Evolutionary conservation across 768 basidiomycete species (phyloP), one percentile per base, ranked within the genome.

Genomic region (Xerocomus brunneocitrinus): DNA sequence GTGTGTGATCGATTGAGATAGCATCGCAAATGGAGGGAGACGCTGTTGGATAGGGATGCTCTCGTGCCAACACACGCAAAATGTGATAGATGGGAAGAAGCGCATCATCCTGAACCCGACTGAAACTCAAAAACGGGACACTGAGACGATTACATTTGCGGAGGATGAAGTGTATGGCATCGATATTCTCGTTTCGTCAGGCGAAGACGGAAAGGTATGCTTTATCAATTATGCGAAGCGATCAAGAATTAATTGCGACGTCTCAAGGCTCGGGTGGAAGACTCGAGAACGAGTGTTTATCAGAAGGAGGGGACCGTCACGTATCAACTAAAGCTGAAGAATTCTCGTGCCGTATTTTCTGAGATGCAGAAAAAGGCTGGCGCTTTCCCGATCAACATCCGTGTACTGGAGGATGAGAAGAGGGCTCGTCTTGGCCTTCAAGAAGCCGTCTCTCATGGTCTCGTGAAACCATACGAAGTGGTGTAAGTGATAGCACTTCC

Each of bases 351-450:
- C n/a, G 87, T 95, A 39, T 98, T 98, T 75, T 89, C 90, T 47
- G 95, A 98, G 72, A 91, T 98, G 63, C 91, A 95, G 74, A 95
- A 93, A 79, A 98, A 98, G 73, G 91, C 97, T 39, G 95, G 95
- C 25, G 80, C 92, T 5, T 98, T 99, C 84, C 95, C 97, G 32
- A 98, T 99, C 80, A 98, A 95, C 63, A 81, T 99, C 58, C 91
- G 97, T 57, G 79, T 79, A 43, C 79, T 98, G 53, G 95, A 95
- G 58, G 95, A 98, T 65, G 95, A 98, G 79, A 95, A 95, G 74
- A 83, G 91, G 49, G 87, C 92, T 27, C 85, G 95, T 35, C 87
- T 98, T 79, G 97, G 95, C 60, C 80, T 98, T 32, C 87, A 90
- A 68, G 97, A 98, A 74, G 95, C 95, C 45, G 92, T 95, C 35